These are phyloP conservation scores for Cyphellophora europaea DNA, from an alignment of 2,329 filamentous ascomycete species.

Conservation along the genomic window DNA sequence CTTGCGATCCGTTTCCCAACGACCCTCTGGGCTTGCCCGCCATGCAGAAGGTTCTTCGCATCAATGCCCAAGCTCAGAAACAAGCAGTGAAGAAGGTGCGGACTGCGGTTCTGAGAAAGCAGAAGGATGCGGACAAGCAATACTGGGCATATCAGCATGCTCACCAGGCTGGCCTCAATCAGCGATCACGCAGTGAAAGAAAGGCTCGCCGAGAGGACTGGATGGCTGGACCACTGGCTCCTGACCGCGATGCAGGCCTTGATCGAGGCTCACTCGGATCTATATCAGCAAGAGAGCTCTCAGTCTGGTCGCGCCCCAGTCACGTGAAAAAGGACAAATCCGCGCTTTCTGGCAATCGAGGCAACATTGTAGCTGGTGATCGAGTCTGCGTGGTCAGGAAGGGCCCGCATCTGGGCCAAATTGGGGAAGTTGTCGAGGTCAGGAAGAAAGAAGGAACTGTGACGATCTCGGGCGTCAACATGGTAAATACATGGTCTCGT, in stretches of 20 bases:
- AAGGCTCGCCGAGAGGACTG: conserved; percentile 63
- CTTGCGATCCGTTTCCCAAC: too few relatives aligned
- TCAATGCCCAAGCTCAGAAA: conserved; percentile 57
- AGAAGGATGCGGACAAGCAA: conserved; percentile 30
- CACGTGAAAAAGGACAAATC: conserved; percentile 29
- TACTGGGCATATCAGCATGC: conserved; percentile 23
- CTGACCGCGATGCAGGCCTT: conserved; percentile 61
- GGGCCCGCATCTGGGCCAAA: conserved; percentile 73
- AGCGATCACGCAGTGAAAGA: conserved; percentile 41
- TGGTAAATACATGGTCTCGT: conserved; percentile 55
- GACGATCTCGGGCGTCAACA: conserved; percentile 52
- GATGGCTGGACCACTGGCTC: conserved; percentile 67
- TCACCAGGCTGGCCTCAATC: conserved; percentile 17
- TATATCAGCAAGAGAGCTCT: conserved; percentile 25
- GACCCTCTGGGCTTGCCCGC: too few relatives aligned
- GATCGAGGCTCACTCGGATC: conserved; percentile 51
- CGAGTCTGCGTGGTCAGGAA: conserved; percentile 73
- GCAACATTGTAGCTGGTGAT: conserved; percentile 58
- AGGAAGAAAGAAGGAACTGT: conserved; percentile 47
- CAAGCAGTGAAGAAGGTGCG: conserved; percentile 45
- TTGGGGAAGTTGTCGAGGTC: conserved; percentile 60
- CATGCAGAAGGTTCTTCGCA: conserved; percentile 65
- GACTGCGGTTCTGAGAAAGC: conserved; percentile 33
- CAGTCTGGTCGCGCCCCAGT: conserved; percentile 15
- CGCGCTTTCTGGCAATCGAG: conserved; percentile 11